Evolutionary conservation across 805 yeast species (phyloP).

Genomic region (Yarrowia divulgata): DNA sequence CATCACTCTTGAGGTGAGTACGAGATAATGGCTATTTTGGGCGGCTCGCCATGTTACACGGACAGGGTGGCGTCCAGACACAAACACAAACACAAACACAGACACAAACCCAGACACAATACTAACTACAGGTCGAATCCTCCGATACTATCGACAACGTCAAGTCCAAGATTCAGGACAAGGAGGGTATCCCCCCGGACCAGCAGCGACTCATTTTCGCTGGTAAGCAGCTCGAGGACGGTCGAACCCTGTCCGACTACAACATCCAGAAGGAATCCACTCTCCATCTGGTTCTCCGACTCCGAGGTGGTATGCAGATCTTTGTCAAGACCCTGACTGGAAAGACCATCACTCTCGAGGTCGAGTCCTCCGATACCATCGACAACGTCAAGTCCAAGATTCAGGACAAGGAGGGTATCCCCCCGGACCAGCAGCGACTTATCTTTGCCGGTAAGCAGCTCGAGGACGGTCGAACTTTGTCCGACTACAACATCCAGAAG

Average conservation of each 20-base stretch:
- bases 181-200: constrained; percentile 97
- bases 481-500: constrained; percentile 95
- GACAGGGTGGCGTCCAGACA: constrained; percentile 7
- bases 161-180: constrained; percentile 93
- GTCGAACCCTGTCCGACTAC: constrained; percentile 91
- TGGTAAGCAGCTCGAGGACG: constrained; percentile 95
- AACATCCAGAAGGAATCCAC: constrained; percentile 95
- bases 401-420: constrained; percentile 96
- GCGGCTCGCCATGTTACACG: neutral
- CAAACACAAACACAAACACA: neutral
- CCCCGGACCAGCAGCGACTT: constrained; percentile 95
- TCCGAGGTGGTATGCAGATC: constrained; percentile 94
- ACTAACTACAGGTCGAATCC: constrained; percentile 55
- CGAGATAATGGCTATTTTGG: neutral
- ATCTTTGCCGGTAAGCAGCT: constrained; percentile 96
- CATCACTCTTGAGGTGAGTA: constrained; percentile 74
- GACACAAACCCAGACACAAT: neutral
- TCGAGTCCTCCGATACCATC: constrained; percentile 93
- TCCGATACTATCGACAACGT: constrained; percentile 95
- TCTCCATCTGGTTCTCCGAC: constrained; percentile 80
- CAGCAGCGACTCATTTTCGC: constrained; percentile 95
- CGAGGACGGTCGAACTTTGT: constrained; percentile 93
- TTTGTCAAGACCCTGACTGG: constrained; percentile 91
- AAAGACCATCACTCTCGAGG: constrained; percentile 87
- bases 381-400: constrained; percentile 95